A percentile compares a stretch with the other conserved stretches of the same genome.
These are phyloP conservation scores for Psilocybe tampanensis DNA, from an alignment of 768 basidiomycete species.

Conservation along the genomic window DNA sequence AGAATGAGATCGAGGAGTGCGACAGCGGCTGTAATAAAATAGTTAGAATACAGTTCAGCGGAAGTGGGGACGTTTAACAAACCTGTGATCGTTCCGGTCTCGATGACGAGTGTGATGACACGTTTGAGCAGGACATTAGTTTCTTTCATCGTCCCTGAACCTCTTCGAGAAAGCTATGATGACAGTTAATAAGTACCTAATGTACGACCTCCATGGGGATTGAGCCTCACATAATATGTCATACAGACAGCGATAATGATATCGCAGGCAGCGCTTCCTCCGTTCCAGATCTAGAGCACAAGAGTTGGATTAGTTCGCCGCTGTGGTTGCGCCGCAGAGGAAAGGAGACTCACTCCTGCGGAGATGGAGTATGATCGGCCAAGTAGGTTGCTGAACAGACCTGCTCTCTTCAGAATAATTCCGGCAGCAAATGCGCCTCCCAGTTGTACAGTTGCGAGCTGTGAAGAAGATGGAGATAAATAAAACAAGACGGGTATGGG, in stretches of 20 bases:
- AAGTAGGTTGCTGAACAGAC: slow-evolving; percentile 6
- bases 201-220: background rate
- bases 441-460: slow-evolving; percentile 17
- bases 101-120: slow-evolving; percentile 15
- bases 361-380: slow-evolving; percentile 6
- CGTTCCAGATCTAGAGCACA: slow-evolving; percentile 19
- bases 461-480: background rate
- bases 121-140: slow-evolving; percentile 10
- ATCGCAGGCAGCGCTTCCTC: slow-evolving; percentile 19
- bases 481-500: background rate
- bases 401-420: slow-evolving; percentile 8
- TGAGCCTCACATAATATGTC: slow-evolving; percentile 20
- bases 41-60: background rate
- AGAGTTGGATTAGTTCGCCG: background rate
- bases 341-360: slow-evolving; percentile 1
- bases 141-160: slow-evolving; percentile 4
- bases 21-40: slow-evolving; percentile 12
- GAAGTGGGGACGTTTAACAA: background rate
- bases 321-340: background rate
- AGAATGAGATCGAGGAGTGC: slow-evolving; percentile 15
- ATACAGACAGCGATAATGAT: slow-evolving; percentile 20
- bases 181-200: background rate
- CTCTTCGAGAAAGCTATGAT: slow-evolving; percentile 3
- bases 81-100: slow-evolving; percentile 19
- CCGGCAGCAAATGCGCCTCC: slow-evolving; percentile 14